These are phyloP conservation scores for Teunomyces kruisii DNA, from an alignment of 805 yeast species.

Conservation along the genomic window DNA sequence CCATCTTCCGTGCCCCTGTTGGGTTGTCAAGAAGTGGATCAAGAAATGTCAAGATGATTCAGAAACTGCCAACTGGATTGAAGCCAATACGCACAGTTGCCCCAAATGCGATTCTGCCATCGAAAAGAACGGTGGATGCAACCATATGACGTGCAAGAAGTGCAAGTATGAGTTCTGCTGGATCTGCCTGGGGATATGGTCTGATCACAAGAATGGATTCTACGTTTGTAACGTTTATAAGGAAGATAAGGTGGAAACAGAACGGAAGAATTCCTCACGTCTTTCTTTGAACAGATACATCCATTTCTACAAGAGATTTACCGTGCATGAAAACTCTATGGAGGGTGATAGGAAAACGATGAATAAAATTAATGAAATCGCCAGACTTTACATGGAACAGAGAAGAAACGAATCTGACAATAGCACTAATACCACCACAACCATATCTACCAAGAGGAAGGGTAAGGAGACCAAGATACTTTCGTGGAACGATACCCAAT, in stretches of 20 bases:
- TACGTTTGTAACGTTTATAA: conserved; percentile 65
- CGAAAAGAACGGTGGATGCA: conserved; percentile 96
- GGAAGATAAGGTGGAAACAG: conserved; percentile 36
- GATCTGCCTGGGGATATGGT: conserved; percentile 85
- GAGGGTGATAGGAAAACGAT: conserved; percentile 67
- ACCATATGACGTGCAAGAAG: conserved; percentile 87
- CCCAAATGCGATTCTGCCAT: conserved; percentile 78
- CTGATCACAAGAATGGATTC: conserved; percentile 57
- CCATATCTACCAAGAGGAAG: conserved; percentile 1
- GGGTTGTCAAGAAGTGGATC: conserved; percentile 67
- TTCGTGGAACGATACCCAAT: conserved; percentile 89
- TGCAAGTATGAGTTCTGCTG: conserved; percentile 87
- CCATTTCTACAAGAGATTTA: conserved; percentile 71
- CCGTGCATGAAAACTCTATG: conserved; percentile 74
- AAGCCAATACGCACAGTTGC: conserved; percentile 80
- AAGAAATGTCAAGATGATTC: conserved; percentile 81
- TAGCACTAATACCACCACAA: conserved; percentile 15
- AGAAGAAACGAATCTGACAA: conserved; percentile 34
- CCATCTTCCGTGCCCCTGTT: conserved; percentile 86
- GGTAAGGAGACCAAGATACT: conserved; percentile 14
- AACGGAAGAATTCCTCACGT: conserved; percentile 42
- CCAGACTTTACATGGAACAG: conserved; percentile 62
- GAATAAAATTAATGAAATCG: conserved; percentile 59
- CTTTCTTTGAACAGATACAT: conserved; percentile 62
- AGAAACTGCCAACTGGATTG: conserved; percentile 85